A percentile compares a stretch with the other conserved stretches of the same genome.
Conservation (phyloP, 257 asterid species). For the Linderniella brevidens region DNA sequence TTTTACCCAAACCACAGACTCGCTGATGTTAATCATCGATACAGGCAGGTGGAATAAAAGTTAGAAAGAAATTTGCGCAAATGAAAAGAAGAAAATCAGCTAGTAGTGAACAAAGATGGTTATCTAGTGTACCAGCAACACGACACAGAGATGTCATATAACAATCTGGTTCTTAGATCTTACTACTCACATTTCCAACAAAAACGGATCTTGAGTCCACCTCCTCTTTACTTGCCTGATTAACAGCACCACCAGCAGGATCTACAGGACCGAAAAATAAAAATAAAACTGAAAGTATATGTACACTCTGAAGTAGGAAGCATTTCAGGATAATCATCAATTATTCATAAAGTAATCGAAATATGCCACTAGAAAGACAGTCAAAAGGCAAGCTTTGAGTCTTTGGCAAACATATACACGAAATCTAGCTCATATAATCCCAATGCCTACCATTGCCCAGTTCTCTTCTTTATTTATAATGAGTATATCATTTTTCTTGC, state of each 20-base stretch:
- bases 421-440: not conserved
- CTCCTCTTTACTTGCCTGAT: slow-evolving; percentile 72
- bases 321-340: not conserved
- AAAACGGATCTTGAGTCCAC: slow-evolving; percentile 71
- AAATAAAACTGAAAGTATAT: slow-evolving; percentile 2
- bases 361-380: too few relatives aligned
- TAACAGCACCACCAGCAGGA: slow-evolving; percentile 66
- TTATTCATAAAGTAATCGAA: too few relatives aligned
- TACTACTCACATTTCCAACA: slow-evolving; percentile 84
- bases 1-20: too few relatives aligned
- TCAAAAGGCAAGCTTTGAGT: slow-evolving; percentile 2
- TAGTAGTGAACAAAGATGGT: slow-evolving; percentile 6
- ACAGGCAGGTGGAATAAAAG: not conserved
- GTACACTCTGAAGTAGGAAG: slow-evolving; percentile 2
- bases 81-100: not conserved
- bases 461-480: too few relatives aligned
- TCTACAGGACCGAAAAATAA: slow-evolving; percentile 22
- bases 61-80: not conserved
- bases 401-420: too few relatives aligned
- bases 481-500: too few relatives aligned
- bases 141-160: not conserved
- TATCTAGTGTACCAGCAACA: not conserved
- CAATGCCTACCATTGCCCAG: too few relatives aligned
- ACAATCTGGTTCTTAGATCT: not conserved
- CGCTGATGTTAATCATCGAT: not conserved